Conservation (phyloP, 2,329 filamentous ascomycete species). For the Beauveria rudraprayagi region DNA sequence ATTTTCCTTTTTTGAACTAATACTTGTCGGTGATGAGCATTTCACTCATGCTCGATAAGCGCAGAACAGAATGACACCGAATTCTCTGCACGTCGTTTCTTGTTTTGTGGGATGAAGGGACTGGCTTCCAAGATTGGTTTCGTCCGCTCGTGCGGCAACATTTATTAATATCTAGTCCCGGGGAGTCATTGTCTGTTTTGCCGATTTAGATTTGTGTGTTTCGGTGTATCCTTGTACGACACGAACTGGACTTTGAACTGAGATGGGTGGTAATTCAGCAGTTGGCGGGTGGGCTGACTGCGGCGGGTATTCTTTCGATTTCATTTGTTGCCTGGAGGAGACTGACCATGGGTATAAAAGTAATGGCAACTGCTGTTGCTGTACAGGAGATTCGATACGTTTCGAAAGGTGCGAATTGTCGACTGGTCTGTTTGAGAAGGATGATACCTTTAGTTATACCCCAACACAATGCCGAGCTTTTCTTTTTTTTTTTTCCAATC, state of each 20-base stretch:
- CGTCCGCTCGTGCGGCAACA: background rate
- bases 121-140: background rate
- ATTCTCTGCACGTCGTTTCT: background rate
- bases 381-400: background rate
- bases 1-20: background rate
- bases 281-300: background rate
- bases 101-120: background rate
- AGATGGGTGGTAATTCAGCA: slow-evolving; percentile 3
- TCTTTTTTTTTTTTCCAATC: background rate
- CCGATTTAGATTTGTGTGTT: slow-evolving; percentile 16
- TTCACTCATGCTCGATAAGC: background rate
- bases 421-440: slow-evolving; percentile 5
- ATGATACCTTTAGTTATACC: slow-evolving; percentile 17
- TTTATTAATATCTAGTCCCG: background rate
- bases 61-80: background rate
- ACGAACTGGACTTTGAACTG: slow-evolving; percentile 2
- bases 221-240: slow-evolving; percentile 14
- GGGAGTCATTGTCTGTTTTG: slow-evolving; percentile 8
- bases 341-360: slow-evolving; percentile 3
- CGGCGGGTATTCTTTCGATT: background rate
- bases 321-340: slow-evolving; percentile 6
- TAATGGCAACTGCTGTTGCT: background rate
- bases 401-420: background rate
- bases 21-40: background rate
- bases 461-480: slow-evolving; percentile 10